A percentile compares a stretch with the other conserved stretches of the same genome.
Evolutionary conservation across 2,329 filamentous ascomycete species (phyloP).

Genomic region (Stylonectria norvegica): DNA sequence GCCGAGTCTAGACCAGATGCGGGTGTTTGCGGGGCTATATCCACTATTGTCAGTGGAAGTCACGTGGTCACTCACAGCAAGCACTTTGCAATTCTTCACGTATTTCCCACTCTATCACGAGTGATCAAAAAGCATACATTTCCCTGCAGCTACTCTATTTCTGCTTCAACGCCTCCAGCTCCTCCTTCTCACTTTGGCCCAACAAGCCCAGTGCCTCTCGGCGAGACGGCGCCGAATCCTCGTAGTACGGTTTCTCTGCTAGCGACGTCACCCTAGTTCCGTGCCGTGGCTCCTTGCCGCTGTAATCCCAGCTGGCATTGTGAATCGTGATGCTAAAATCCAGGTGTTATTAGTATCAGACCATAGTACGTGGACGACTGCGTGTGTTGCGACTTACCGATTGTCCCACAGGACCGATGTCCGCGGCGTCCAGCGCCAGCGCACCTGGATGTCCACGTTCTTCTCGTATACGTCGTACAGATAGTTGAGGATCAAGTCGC

Average conservation of each 20-base stretch:
- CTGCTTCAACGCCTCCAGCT: constrained; percentile 18
- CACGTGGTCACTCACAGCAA: no score
- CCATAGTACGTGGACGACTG: no score
- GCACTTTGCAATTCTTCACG: no score
- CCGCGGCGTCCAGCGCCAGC: constrained; percentile 66
- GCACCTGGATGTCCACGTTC: constrained; percentile 68
- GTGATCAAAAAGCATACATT: no score
- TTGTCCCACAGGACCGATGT: constrained; percentile 72
- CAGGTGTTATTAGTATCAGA: background rate
- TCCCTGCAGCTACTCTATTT: no score
- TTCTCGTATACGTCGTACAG: constrained; percentile 66
- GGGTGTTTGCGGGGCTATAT: no score
- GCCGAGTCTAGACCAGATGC: no score
- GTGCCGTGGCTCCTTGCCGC: constrained; percentile 62
- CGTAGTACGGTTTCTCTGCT: constrained; percentile 69
- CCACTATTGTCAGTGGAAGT: no score
- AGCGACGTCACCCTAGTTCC: constrained; percentile 69
- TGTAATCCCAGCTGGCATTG: constrained; percentile 72
- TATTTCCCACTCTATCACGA: no score
- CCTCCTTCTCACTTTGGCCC: constrained; percentile 49
- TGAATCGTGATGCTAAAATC: constrained; percentile 62
- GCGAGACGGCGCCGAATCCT: constrained; percentile 60
- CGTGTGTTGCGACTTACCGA: constrained; percentile 45
- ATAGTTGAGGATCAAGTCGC: constrained; percentile 64
- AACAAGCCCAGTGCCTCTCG: constrained; percentile 64